Evolutionary conservation across 768 basidiomycete genomes (phyloP).

Genomic region (Suillus cothurnatus): DNA sequence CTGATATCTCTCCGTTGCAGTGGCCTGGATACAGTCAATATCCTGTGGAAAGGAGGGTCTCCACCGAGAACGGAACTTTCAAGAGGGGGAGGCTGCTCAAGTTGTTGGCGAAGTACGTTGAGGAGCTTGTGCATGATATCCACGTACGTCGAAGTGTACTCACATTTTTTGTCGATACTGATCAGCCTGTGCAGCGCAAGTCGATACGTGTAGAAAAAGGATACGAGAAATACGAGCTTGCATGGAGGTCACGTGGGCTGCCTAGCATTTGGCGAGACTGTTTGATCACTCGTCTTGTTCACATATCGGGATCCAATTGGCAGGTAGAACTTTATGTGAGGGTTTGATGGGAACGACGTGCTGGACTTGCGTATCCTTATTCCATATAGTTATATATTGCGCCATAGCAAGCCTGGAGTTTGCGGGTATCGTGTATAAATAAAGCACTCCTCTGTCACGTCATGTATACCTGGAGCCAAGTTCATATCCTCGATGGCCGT

Average conservation of each 20-base stretch:
- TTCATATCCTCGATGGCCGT: background rate
- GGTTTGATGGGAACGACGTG: conserved; percentile 10
- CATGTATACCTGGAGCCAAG: background rate
- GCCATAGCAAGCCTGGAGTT: conserved; percentile 19
- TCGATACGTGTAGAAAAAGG: conserved; percentile 35
- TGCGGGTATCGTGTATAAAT: conserved; percentile 6
- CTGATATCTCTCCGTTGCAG: conserved; percentile 25
- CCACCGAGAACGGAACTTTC: conserved; percentile 35
- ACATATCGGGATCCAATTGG: conserved; percentile 45
- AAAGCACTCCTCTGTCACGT: background rate
- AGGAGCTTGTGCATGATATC: conserved; percentile 33
- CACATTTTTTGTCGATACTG: background rate
- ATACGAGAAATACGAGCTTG: conserved; percentile 42
- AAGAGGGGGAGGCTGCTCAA: conserved; percentile 35
- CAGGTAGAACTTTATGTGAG: conserved; percentile 43
- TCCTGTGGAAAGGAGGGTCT: conserved; percentile 40
- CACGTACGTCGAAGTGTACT: conserved; percentile 27
- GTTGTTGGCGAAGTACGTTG: conserved; percentile 31
- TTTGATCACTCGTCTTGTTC: conserved; percentile 41
- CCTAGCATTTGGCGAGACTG: conserved; percentile 33
- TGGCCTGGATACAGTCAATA: conserved; percentile 52
- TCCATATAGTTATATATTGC: conserved; percentile 11
- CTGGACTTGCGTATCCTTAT: conserved; percentile 3
- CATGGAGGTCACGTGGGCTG: conserved; percentile 16
- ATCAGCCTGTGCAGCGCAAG: conserved; percentile 23